Conservation (phyloP, 2,329 filamentous ascomycete species). For the Westerdykella sp. region DNA sequence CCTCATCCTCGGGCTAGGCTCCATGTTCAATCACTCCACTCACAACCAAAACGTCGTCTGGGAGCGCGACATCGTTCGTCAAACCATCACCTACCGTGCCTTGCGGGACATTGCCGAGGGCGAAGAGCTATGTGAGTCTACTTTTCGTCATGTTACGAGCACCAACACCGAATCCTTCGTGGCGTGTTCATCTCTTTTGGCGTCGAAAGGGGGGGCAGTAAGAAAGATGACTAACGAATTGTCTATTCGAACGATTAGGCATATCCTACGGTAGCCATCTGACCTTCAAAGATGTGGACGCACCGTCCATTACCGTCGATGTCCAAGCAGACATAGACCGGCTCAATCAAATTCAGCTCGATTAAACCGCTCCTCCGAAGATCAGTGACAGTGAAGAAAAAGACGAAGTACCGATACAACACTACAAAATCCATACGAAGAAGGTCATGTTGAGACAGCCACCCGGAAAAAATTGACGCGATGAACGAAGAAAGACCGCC, state of each 20-base stretch:
- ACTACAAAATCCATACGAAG: too few relatives aligned
- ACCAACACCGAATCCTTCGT: not conserved
- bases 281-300: conserved; percentile 43
- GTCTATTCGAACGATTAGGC: conserved; percentile 16
- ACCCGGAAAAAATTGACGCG: too few relatives aligned
- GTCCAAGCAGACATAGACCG: conserved; percentile 33
- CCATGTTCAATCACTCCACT: conserved; percentile 54
- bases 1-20: conserved; percentile 50
- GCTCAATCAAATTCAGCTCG: conserved; percentile 39
- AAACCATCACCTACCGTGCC: conserved; percentile 46
- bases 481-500: not conserved
- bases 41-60: conserved; percentile 51
- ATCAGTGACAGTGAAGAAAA: conserved; percentile 16
- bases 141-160: not conserved
- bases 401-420: too few relatives aligned
- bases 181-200: not conserved
- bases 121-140: conserved; percentile 49
- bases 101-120: conserved; percentile 46
- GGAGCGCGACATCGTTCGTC: conserved; percentile 43
- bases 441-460: too few relatives aligned
- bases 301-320: conserved; percentile 14
- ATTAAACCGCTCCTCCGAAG: conserved; percentile 15
- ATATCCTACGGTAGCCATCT: conserved; percentile 46
- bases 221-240: not conserved
- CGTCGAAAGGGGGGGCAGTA: not conserved